Evolutionary conservation across 495 filamentous ascomycete species (phyloP).

Genomic region (Aspergillus egyptiacus): DNA sequence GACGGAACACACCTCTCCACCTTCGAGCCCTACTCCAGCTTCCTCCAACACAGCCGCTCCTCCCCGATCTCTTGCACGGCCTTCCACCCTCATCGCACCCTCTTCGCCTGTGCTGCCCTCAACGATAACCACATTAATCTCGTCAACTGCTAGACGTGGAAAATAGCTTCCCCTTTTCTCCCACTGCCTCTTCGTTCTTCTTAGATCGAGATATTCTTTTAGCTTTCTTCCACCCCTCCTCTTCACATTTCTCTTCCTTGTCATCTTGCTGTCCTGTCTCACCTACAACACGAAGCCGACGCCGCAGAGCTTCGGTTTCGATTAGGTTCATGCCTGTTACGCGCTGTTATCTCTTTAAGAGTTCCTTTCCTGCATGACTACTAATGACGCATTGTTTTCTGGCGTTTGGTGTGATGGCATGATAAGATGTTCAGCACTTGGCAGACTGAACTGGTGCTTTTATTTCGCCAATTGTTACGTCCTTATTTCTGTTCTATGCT

Average conservation of each 20-base stretch:
- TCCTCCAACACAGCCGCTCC: slow-evolving; percentile 70
- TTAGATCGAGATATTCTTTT: no score
- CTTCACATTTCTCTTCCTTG: no score
- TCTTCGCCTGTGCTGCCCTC: slow-evolving; percentile 72
- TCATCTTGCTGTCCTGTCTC: no score
- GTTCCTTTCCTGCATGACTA: no score
- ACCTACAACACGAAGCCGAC: no score
- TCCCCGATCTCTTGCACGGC: slow-evolving; percentile 80
- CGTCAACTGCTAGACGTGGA: slow-evolving; percentile 35
- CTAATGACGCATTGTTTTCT: slow-evolving; percentile 15
- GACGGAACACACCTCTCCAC: slow-evolving; percentile 69
- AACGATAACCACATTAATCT: slow-evolving; percentile 46
- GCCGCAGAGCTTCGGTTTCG: no score
- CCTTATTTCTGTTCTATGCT: background rate
- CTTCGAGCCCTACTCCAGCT: slow-evolving; percentile 81
- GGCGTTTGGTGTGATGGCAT: slow-evolving; percentile 8
- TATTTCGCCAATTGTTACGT: background rate
- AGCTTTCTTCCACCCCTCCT: no score
- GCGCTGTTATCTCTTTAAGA: no score
- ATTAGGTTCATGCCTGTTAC: no score
- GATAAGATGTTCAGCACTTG: slow-evolving; percentile 5
- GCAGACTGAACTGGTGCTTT: slow-evolving; percentile 5
- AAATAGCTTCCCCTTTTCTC: background rate
- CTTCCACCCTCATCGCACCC: slow-evolving; percentile 93
- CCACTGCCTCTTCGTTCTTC: background rate